Evolutionary conservation across 495 filamentous ascomycete genomes (phyloP).

Genomic region (Penicillium simplicissimum): DNA sequence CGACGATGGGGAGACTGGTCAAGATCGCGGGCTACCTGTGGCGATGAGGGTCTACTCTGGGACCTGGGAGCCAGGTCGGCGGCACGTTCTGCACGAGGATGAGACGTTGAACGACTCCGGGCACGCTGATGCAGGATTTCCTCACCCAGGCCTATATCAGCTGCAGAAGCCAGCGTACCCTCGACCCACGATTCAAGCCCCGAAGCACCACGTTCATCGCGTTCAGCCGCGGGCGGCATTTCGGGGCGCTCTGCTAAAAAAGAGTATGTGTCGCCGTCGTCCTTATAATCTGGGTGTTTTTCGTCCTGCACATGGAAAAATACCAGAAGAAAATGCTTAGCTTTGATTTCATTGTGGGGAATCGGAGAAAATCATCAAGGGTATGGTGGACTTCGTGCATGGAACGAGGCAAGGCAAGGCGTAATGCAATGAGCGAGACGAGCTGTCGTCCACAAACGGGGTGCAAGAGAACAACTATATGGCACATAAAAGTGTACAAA

Average conservation of each 20-base stretch:
- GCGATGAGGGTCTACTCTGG: conserved; percentile 42
- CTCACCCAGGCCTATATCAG: conserved; percentile 24
- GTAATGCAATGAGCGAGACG: conserved; percentile 6
- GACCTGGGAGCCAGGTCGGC: conserved; percentile 37
- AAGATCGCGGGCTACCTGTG: conserved; percentile 22
- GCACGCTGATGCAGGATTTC: conserved; percentile 30
- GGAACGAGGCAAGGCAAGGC: conserved; percentile 15
- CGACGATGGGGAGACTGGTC: conserved; percentile 24
- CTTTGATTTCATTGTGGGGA: conserved; percentile 31
- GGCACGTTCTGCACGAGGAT: conserved; percentile 33
- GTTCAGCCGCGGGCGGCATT: conserved; percentile 40
- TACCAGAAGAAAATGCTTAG: conserved; percentile 39
- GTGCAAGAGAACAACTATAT: conserved; percentile 27
- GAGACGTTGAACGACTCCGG: conserved; percentile 42
- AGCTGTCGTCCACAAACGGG: conserved; percentile 8
- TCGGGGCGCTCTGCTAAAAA: conserved; percentile 55
- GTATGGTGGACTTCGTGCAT: conserved; percentile 19
- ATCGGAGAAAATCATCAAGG: conserved; percentile 9
- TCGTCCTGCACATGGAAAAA: conserved; percentile 44
- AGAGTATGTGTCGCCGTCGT: conserved; percentile 43
- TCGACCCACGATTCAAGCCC: conserved; percentile 31
- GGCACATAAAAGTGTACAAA: conserved; percentile 35
- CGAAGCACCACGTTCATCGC: conserved; percentile 41
- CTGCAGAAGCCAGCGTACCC: conserved; percentile 18
- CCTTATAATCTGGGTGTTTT: conserved; percentile 32